Conservation (phyloP, 2,329 filamentous ascomycete species). For the Huntiella abstrusa region DNA sequence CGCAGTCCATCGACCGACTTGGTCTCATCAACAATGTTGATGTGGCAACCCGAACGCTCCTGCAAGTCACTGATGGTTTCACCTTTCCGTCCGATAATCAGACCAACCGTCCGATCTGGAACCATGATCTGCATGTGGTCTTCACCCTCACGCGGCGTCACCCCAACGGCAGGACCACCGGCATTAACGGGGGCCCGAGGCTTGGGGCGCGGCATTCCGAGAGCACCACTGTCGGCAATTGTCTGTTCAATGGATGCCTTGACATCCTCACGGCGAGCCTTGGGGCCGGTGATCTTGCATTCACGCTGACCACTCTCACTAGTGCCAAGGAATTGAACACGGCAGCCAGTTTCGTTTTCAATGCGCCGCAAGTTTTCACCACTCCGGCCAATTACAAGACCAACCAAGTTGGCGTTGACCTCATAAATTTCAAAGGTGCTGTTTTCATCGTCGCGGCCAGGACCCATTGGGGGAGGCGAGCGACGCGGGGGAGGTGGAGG, state of each 20-base stretch:
- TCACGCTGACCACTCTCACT: constrained; percentile 58
- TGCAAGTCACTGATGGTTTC: constrained; percentile 87
- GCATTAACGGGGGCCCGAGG: neutral
- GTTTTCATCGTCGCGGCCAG: constrained; percentile 40
- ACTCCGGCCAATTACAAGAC: constrained; percentile 75
- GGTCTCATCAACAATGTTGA: constrained; percentile 85
- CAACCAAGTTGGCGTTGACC: constrained; percentile 73
- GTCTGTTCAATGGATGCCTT: constrained; percentile 70
- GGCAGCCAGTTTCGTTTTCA: constrained; percentile 61
- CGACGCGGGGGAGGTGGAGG: constrained; percentile 50
- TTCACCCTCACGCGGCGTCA: constrained; percentile 54
- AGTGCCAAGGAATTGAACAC: constrained; percentile 74
- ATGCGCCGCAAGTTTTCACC: constrained; percentile 78
- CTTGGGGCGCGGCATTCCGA: constrained; percentile 28
- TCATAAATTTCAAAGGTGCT: constrained; percentile 51
- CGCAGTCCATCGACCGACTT: constrained; percentile 82
- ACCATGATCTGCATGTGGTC: constrained; percentile 88
- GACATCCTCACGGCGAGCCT: constrained; percentile 53
- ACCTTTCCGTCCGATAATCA: constrained; percentile 85
- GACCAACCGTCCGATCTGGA: constrained; percentile 74
- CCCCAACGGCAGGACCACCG: constrained; percentile 14
- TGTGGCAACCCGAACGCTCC: constrained; percentile 81
- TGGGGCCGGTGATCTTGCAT: constrained; percentile 67
- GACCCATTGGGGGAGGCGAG: constrained; percentile 37
- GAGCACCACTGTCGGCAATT: constrained; percentile 12